These are phyloP conservation scores for Allium cepa DNA, from an alignment of 106 monocot genomes.

Conservation along the genomic window DNA sequence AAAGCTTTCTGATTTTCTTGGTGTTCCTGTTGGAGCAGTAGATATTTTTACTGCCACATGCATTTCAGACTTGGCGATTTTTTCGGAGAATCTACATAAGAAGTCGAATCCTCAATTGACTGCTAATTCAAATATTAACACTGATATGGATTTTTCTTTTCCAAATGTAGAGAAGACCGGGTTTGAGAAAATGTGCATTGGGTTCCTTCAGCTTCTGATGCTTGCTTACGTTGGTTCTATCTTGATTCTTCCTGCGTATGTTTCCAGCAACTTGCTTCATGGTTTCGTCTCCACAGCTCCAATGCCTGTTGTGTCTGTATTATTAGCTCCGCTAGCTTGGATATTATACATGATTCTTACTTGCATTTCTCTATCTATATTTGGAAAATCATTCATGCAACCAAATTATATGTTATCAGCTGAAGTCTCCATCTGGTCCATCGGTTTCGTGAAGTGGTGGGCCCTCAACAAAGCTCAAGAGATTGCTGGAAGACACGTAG, in stretches of 20 bases:
- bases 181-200: conserved; percentile 16
- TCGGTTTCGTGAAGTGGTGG: conserved; percentile 50
- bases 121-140: conserved; percentile 5
- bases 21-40: conserved; percentile 43
- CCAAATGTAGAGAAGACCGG: conserved; percentile 3
- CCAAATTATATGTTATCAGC: conserved; percentile 34
- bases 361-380: conserved; percentile 24
- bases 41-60: conserved; percentile 50
- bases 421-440: conserved; percentile 35
- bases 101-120: conserved; percentile 20
- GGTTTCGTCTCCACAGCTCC: conserved; percentile 9
- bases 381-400: conserved; percentile 39
- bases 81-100: conserved; percentile 26
- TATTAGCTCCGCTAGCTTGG: conserved; percentile 40
- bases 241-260: conserved; percentile 34
- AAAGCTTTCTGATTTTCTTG: conserved; percentile 53
- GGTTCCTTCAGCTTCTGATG: conserved; percentile 21
- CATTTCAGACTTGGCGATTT: conserved; percentile 41
- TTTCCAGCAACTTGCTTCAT: conserved; percentile 14
- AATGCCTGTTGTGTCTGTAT: conserved; percentile 11
- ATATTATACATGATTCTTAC: conserved; percentile 28
- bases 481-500: conserved; percentile 29
- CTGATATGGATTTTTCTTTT: conserved; percentile 2
- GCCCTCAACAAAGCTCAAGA: conserved; percentile 38
- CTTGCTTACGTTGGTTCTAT: conserved; percentile 21